A percentile compares a stretch with the other conserved stretches of the same genome.
These are phyloP conservation scores for Oryza meridionalis DNA, from an alignment of 176 grass and related monocot species.

Conservation along the genomic window DNA sequence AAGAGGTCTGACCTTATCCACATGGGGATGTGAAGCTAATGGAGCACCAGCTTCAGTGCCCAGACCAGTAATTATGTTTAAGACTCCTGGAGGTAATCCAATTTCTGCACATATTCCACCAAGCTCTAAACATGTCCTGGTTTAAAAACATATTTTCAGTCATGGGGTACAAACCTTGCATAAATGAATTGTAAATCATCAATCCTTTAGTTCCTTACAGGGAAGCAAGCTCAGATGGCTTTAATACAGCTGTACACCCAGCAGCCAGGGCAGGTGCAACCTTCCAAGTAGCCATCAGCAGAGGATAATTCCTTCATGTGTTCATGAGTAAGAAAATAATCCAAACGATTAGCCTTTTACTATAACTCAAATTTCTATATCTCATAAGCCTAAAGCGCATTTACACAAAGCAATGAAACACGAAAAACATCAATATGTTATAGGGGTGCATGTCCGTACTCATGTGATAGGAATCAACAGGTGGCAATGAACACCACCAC, in stretches of 20 bases:
- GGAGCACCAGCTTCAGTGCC: slow-evolving; percentile 92
- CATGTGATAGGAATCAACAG: background rate
- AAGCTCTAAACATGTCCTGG: slow-evolving; percentile 94
- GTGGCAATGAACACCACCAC: background rate
- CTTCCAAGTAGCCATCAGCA: slow-evolving; percentile 97
- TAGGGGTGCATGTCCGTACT: background rate
- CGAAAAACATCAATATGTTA: background rate
- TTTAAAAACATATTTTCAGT: slow-evolving; percentile 17
- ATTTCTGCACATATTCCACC: slow-evolving; percentile 82
- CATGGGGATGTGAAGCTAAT: slow-evolving; percentile 83
- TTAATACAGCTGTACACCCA: slow-evolving; percentile 89
- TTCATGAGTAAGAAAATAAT: slow-evolving; percentile 18
- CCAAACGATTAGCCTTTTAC: background rate
- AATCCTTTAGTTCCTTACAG: slow-evolving; percentile 62
- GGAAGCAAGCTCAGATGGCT: slow-evolving; percentile 87
- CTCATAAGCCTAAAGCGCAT: background rate
- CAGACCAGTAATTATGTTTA: slow-evolving; percentile 93
- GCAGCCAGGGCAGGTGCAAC: slow-evolving; percentile 96
- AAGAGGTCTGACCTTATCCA: slow-evolving; percentile 77
- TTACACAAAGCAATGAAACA: background rate
- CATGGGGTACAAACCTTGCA: slow-evolving; percentile 22
- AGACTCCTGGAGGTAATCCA: slow-evolving; percentile 78
- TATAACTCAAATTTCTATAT: background rate
- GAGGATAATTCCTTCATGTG: slow-evolving; percentile 87
- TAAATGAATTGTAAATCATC: slow-evolving; percentile 20